Percentiles rank a stretch among this genome's conserved stretches.
Conservation (phyloP, 106 monocot species). For the Dioscorea alata region DNA sequence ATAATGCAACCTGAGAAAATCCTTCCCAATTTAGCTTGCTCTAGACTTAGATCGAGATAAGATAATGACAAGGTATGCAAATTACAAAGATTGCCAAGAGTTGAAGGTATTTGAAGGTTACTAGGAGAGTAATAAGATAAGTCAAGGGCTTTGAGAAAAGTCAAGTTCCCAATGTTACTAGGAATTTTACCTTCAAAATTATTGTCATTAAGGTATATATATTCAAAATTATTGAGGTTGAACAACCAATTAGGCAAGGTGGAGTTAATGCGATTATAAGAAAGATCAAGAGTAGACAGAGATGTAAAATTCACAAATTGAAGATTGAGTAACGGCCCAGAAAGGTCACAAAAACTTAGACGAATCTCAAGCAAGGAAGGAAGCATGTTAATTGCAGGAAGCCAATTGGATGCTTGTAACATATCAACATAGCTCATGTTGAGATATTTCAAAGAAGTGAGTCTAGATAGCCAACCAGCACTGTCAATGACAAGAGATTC, state of each 20-base stretch:
- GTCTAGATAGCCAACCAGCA: slow-evolving; percentile 8
- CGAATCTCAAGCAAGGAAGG: slow-evolving; percentile 1
- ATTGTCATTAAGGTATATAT: not conserved
- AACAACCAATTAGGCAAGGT: not conserved
- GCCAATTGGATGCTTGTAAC: not conserved
- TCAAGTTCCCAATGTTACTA: not conserved
- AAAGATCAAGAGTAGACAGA: slow-evolving; percentile 9
- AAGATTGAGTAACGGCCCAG: not conserved
- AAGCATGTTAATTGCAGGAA: slow-evolving; percentile 4
- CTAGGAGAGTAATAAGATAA: not conserved
- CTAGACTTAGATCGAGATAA: not conserved
- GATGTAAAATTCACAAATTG: slow-evolving; percentile 11
- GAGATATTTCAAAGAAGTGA: slow-evolving; percentile 16
- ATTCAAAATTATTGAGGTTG: not conserved
- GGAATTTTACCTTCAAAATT: not conserved
- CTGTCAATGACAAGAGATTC: not conserved
- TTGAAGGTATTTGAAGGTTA: not conserved
- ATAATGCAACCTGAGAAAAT: not conserved
- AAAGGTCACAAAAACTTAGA: not conserved
- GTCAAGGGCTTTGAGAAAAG: slow-evolving; percentile 7
- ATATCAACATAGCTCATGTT: slow-evolving; percentile 5
- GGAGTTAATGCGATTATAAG: not conserved
- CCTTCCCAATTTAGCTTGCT: not conserved
- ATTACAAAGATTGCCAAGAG: slow-evolving; percentile 1
- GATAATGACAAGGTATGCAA: not conserved